Conservation (phyloP, 495 filamentous ascomycete genomes). For the Usnea hakonensis region DNA sequence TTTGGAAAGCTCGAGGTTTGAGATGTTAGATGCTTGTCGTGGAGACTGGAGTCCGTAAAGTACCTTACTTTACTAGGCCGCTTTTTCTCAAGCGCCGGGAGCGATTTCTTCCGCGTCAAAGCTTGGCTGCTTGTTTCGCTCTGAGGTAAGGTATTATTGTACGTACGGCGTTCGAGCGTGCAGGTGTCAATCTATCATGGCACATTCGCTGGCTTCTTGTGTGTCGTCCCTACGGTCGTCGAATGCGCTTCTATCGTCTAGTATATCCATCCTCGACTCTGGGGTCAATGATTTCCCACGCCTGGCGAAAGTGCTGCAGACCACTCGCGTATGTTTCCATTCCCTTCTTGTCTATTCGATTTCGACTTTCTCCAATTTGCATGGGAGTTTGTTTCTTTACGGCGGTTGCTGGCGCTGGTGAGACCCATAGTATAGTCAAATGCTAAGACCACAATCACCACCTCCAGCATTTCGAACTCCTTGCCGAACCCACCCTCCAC, state of each 20-base stretch:
- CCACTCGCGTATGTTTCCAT: conserved; percentile 51
- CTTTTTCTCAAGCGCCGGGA: too few species aligned
- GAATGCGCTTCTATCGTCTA: conserved; percentile 63
- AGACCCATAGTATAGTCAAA: not conserved
- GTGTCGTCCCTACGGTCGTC: conserved; percentile 64
- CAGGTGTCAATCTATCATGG: conserved; percentile 10
- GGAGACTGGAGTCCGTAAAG: too few species aligned
- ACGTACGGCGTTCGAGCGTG: not conserved
- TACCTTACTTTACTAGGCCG: too few species aligned
- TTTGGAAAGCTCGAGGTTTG: conserved; percentile 20
- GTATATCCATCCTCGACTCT: conserved; percentile 61
- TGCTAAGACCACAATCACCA: not conserved
- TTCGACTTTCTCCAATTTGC: not conserved
- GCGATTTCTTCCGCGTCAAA: too few species aligned
- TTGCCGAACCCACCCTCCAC: conserved; percentile 58
- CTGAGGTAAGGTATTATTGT: too few species aligned
- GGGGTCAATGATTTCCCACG: conserved; percentile 71
- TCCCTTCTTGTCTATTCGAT: not conserved
- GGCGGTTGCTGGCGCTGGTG: not conserved
- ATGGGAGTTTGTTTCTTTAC: not conserved
- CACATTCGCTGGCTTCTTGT: conserved; percentile 49
- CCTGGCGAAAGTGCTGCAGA: conserved; percentile 60
- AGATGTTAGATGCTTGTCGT: too few species aligned
- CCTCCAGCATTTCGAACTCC: conserved; percentile 76
- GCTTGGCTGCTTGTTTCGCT: too few species aligned